These are phyloP conservation scores for Citrus mangshanensis DNA, from an alignment of 345 rosid species.

Conservation along the genomic window DNA sequence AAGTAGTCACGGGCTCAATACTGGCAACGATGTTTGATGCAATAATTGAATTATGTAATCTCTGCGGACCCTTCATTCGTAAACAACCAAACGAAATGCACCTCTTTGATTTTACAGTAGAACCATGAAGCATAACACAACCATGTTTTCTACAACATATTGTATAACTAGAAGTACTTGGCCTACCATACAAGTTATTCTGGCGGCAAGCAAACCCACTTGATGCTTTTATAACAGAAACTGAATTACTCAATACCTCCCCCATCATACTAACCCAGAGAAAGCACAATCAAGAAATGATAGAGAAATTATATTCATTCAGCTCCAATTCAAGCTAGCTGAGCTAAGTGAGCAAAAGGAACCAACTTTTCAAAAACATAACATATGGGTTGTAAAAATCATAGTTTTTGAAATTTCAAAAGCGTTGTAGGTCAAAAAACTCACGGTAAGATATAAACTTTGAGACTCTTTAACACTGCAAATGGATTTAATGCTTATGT, in stretches of 20 bases:
- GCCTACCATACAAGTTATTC: background rate
- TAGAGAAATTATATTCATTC: conserved; percentile 5
- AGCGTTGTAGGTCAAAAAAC: background rate
- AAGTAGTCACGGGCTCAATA: conserved; percentile 16
- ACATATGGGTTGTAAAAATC: too few relatives aligned
- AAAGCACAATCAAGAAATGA: background rate
- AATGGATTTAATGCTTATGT: background rate
- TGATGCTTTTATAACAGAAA: conserved; percentile 19
- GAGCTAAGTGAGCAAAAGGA: conserved; percentile 2
- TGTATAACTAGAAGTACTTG: background rate
- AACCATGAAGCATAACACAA: conserved; percentile 16
- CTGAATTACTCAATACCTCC: conserved; percentile 28
- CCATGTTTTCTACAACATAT: background rate
- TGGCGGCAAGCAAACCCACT: conserved; percentile 26
- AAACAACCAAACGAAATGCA: conserved; percentile 9
- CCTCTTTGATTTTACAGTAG: conserved; percentile 27
- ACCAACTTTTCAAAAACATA: background rate
- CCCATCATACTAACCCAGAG: conserved; percentile 13
- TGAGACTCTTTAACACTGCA: too few relatives aligned
- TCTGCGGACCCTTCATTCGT: background rate
- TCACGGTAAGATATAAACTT: background rate
- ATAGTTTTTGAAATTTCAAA: background rate
- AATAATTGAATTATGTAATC: background rate
- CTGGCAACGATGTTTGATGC: conserved; percentile 11
- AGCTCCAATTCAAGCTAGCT: background rate